Conservation (phyloP, 176 grass and related monocot species). For the Eragrostis curvula region DNA sequence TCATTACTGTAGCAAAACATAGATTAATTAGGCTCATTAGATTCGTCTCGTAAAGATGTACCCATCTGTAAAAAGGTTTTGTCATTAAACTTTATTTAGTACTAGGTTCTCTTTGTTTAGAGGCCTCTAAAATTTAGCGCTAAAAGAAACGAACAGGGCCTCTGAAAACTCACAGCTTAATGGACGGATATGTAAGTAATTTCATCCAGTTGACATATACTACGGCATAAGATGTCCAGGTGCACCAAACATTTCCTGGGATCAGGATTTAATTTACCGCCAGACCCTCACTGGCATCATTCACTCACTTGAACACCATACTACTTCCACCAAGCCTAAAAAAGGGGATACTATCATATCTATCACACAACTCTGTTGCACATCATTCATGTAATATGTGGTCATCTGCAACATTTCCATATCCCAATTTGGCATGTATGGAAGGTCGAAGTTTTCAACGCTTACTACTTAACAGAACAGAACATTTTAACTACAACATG, state of each 20-base stretch:
- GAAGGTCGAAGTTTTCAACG: background rate
- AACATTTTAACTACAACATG: background rate
- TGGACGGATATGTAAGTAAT: background rate
- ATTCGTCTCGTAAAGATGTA: too few relatives aligned
- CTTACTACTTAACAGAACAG: background rate
- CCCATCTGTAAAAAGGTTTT: too few relatives aligned
- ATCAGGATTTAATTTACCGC: background rate
- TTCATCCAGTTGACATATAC: background rate
- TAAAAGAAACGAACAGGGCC: too few relatives aligned
- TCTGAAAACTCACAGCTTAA: too few relatives aligned
- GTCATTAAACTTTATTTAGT: too few relatives aligned
- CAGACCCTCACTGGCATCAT: background rate
- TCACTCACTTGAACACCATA: background rate
- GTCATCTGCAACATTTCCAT: background rate
- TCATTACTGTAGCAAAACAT: too few relatives aligned
- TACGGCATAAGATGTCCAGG: background rate
- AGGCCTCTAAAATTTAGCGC: too few relatives aligned
- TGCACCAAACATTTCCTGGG: background rate
- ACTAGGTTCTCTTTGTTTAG: too few relatives aligned
- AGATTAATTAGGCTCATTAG: too few relatives aligned
- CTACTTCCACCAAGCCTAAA: background rate
- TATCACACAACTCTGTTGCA: background rate
- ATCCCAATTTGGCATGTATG: background rate
- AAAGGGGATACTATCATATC: background rate
- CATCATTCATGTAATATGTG: background rate